A percentile compares a stretch with the other conserved stretches of the same genome.
Evolutionary conservation across 176 grass and related monocot species (phyloP).

Genomic region (Luzula sylvatica): DNA sequence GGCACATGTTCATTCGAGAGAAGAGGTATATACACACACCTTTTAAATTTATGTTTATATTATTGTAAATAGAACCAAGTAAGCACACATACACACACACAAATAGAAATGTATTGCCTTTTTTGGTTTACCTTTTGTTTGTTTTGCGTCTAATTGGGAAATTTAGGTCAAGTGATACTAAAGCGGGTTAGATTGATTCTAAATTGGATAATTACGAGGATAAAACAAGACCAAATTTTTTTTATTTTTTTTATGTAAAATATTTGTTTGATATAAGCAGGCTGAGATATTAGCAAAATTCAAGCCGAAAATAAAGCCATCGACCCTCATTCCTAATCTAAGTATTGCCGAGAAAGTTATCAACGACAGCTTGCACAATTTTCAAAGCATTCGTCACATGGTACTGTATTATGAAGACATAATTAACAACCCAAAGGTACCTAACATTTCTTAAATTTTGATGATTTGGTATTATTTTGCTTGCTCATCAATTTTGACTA

Average conservation of each 20-base stretch:
- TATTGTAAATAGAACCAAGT: background rate
- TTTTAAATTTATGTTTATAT: background rate
- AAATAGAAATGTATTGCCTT: background rate
- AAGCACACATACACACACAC: background rate
- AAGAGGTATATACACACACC: slow-evolving; percentile 39
- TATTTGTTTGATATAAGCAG: slow-evolving; percentile 33
- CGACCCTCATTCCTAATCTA: slow-evolving; percentile 44
- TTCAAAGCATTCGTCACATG: slow-evolving; percentile 48
- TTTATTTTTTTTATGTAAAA: background rate
- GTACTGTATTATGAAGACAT: slow-evolving; percentile 86
- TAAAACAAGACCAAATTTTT: too few species aligned
- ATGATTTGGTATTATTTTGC: too few species aligned
- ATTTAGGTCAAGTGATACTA: too few species aligned
- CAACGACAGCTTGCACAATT: slow-evolving; percentile 48
- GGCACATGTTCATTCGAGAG: slow-evolving; percentile 82
- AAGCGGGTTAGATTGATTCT: too few species aligned
- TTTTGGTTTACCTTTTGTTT: background rate
- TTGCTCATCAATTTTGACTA: background rate
- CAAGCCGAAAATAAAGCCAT: slow-evolving; percentile 55
- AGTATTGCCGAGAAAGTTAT: slow-evolving; percentile 47
- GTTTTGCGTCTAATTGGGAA: too few species aligned
- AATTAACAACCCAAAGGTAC: slow-evolving; percentile 47
- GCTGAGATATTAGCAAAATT: slow-evolving; percentile 85
- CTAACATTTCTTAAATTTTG: background rate
- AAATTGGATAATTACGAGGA: too few species aligned